Evolutionary conservation across 495 filamentous ascomycete species (phyloP).

Genomic region (Tuber brumale): DNA sequence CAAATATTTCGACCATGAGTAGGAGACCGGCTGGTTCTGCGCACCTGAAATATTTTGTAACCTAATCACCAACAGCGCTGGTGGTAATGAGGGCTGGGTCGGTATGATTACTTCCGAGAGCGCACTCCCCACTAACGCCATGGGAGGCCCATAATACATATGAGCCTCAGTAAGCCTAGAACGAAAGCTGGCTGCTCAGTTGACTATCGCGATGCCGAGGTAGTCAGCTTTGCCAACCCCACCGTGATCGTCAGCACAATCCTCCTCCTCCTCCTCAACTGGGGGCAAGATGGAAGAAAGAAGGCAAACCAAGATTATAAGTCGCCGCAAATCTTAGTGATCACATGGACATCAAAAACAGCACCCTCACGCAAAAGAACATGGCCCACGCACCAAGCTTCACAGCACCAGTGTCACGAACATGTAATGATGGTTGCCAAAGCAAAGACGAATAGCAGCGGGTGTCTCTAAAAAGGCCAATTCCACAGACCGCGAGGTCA

Average conservation of each 20-base stretch:
- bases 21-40: slow-evolving; percentile 82
- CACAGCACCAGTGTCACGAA: slow-evolving; percentile 50
- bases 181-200: slow-evolving; percentile 83
- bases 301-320: slow-evolving; percentile 55
- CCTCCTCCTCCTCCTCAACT: not conserved
- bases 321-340: slow-evolving; percentile 89
- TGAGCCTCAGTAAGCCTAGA: slow-evolving; percentile 89
- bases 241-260: too few species aligned
- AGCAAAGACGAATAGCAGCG: slow-evolving; percentile 66
- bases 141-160: slow-evolving; percentile 92
- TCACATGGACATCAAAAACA: slow-evolving; percentile 84
- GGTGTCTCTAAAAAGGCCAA: slow-evolving; percentile 80
- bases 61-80: too few species aligned
- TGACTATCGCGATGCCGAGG: slow-evolving; percentile 95
- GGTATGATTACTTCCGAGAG: slow-evolving; percentile 47
- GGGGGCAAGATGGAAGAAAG: not conserved
- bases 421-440: slow-evolving; percentile 67
- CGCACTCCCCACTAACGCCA: slow-evolving; percentile 88
- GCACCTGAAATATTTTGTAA: slow-evolving; percentile 41
- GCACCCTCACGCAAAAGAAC: slow-evolving; percentile 67
- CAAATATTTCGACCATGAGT: slow-evolving; percentile 67
- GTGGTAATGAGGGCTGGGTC: too few species aligned
- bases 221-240: slow-evolving; percentile 62
- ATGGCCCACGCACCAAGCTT: slow-evolving; percentile 59
- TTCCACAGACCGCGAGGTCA: slow-evolving; percentile 76